Conservation (phyloP, 345 rosid genomes). For the Populus pruinosa region DNA sequence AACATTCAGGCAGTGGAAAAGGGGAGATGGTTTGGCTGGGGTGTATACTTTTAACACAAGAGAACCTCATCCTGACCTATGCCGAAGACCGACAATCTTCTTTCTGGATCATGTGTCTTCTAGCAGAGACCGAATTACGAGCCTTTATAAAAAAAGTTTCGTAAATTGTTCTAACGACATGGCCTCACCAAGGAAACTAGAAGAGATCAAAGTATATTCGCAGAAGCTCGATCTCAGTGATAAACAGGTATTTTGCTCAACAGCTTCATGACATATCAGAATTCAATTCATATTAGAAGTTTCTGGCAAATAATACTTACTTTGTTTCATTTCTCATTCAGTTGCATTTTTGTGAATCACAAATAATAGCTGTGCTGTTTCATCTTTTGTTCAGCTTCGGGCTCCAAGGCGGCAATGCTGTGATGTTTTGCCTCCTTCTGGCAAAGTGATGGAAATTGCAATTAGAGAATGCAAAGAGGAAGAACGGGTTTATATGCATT, state of each 20-base stretch:
- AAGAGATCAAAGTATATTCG: slow-evolving; percentile 64
- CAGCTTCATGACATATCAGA: neutral
- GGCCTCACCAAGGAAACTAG: slow-evolving; percentile 53
- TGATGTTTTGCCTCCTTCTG: slow-evolving; percentile 60
- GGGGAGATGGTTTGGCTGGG: slow-evolving; percentile 24
- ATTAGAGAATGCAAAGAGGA: slow-evolving; percentile 68
- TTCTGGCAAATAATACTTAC: too few species aligned
- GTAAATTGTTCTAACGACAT: slow-evolving; percentile 43
- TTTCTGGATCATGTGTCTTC: slow-evolving; percentile 44
- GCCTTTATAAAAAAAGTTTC: slow-evolving; percentile 47
- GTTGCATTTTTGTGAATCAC: neutral
- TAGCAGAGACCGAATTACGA: slow-evolving; percentile 25
- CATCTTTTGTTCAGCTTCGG: slow-evolving; percentile 38
- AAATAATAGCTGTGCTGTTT: neutral
- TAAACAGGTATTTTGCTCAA: slow-evolving; percentile 42
- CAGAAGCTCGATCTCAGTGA: slow-evolving; percentile 47
- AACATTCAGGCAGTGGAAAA: slow-evolving; percentile 69
- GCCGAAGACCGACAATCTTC: slow-evolving; percentile 65
- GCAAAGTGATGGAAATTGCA: slow-evolving; percentile 52
- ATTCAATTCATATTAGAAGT: too few species aligned
- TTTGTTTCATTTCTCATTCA: too few species aligned
- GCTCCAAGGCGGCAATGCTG: slow-evolving; percentile 93
- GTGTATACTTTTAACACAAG: slow-evolving; percentile 60
- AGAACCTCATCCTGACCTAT: slow-evolving; percentile 49
- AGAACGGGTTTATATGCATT: slow-evolving; percentile 49